Base-by-base conservation (phyloP, 2,329 filamentous ascomycete genomes). In the Monosporascus cannonballus region DNA sequence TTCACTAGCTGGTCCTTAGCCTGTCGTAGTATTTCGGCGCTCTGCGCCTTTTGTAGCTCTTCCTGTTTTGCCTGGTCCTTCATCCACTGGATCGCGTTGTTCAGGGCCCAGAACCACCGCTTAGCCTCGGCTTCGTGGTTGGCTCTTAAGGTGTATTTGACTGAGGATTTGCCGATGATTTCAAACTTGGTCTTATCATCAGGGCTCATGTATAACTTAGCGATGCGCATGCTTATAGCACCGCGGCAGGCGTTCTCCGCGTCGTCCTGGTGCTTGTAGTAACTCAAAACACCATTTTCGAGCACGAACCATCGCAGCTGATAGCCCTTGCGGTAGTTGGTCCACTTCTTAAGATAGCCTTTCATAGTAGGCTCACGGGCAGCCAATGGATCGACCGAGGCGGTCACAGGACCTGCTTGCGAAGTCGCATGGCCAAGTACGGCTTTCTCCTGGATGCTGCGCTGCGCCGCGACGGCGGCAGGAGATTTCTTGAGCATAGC, bases 211-310 rank as follows among this genome's bases (percentile, higher is more conserved):
- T 93, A 87, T 30, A 99, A 80, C 65, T 85, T 87, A 24, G 94
- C 94, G 61, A 99, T 99, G 56, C 87, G 88, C 92, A 99, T 99
- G 69, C 97, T 97, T 73, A 99, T 99, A 50, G 94, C 94, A 54
- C 94, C 94, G 56, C 94, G 90, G 69, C 94, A 99, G 52, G 94
- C 94, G 50, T 91, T 96, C 24, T 92, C 94, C 34, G 91, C 90
- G 68, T 99, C 94, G 67, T 99, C 94, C 73, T 99, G 94, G 69
- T 97, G 90, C 73, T 99, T 99, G 76, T 97, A 99, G 74, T 99
- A 99, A 71, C 94, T 97, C 60, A 99, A 72, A 14, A 99, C 93
- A 14, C 94, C 94, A 67, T 99, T 94, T 68, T 99, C 94, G 8
- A 99, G 81, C 15, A 97, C 94, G 67, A 99, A 99, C 92, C 93